Conservation (phyloP, 2,329 filamentous ascomycete species). For the Cladobotryum mycophilum region DNA sequence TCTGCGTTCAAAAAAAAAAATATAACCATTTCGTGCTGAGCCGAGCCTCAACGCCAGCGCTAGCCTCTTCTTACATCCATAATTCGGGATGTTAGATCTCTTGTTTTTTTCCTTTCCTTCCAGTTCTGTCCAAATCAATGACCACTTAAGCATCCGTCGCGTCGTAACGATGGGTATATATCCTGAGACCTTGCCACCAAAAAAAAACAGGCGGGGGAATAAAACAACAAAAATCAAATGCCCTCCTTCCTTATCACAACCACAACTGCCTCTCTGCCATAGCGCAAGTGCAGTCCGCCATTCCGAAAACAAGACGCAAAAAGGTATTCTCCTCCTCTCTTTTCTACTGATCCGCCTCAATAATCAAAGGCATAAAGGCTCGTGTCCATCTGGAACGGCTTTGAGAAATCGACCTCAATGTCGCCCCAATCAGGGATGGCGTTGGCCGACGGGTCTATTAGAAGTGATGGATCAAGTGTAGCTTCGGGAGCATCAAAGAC, state of each 20-base stretch:
- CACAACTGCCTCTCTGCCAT: not conserved
- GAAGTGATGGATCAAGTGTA: conserved; percentile 23
- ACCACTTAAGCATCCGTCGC: conserved; percentile 13
- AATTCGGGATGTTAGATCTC: not conserved
- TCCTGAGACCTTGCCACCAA: conserved; percentile 18
- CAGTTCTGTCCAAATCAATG: conserved; percentile 8
- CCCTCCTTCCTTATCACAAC: not conserved
- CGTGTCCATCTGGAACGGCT: conserved; percentile 48
- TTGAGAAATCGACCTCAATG: conserved; percentile 42
- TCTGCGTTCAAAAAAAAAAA: not conserved
- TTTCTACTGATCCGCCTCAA: not conserved
- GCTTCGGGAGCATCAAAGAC: conserved; percentile 19
- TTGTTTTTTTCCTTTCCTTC: not conserved
- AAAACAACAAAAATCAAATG: conserved; percentile 7
- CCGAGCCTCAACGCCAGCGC: conserved; percentile 8
- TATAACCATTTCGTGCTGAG: conserved; percentile 5
- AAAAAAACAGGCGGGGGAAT: conserved; percentile 8
- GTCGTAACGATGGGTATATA: conserved; percentile 24
- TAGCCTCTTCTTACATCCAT: not conserved
- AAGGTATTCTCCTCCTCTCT: not conserved
- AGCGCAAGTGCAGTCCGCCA: not conserved
- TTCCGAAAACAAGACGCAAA: not conserved
- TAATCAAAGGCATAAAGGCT: conserved; percentile 24
- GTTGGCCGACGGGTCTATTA: conserved; percentile 19
- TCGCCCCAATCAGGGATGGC: conserved; percentile 43